phyloP scores from a whole-genome alignment of 371 early-diverging fungal species.

The Nematocida minor region DNA sequence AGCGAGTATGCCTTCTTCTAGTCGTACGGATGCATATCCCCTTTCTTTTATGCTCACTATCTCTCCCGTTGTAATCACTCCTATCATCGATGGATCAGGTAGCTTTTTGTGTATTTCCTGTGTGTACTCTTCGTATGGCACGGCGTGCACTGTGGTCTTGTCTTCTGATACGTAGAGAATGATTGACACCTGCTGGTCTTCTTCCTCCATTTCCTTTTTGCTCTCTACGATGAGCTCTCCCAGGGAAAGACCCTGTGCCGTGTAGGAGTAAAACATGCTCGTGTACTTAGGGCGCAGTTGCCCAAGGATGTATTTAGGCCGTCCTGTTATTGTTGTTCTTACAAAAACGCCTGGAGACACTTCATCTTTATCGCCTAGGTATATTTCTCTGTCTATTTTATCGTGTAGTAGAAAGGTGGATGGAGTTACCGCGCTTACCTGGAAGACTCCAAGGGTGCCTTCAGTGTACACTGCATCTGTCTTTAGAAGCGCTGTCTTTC shows the following conservation, averaged over 20 bases:
- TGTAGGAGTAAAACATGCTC: constrained; percentile 4
- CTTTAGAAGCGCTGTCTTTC: constrained; percentile 13
- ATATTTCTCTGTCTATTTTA: constrained; percentile 27
- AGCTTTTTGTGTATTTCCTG: not conserved
- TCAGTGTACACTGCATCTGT: not conserved
- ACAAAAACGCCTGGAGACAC: constrained; percentile 18
- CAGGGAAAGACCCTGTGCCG: constrained; percentile 4
- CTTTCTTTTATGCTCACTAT: not conserved
- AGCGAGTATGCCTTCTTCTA: not conserved
- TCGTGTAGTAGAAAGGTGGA: constrained; percentile 3
- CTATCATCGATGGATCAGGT: not conserved
- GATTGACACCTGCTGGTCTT: not conserved
- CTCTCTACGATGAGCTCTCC: constrained; percentile 19
- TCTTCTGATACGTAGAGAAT: constrained; percentile 43
- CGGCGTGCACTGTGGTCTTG: not conserved
- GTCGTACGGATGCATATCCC: not conserved
- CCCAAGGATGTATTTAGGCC: constrained; percentile 16
- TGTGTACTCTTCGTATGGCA: constrained; percentile 9
- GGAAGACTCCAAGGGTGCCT: constrained; percentile 21
- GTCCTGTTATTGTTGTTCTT: constrained; percentile 17
- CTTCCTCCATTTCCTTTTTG: not conserved
- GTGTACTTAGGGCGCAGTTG: not conserved
- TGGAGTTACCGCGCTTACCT: not conserved
- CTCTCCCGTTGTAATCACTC: not conserved
- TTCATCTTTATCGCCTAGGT: constrained; percentile 21